Evolutionary conservation across 2,329 filamentous ascomycete species (phyloP).

Genomic region (Aspergillus ustus): DNA sequence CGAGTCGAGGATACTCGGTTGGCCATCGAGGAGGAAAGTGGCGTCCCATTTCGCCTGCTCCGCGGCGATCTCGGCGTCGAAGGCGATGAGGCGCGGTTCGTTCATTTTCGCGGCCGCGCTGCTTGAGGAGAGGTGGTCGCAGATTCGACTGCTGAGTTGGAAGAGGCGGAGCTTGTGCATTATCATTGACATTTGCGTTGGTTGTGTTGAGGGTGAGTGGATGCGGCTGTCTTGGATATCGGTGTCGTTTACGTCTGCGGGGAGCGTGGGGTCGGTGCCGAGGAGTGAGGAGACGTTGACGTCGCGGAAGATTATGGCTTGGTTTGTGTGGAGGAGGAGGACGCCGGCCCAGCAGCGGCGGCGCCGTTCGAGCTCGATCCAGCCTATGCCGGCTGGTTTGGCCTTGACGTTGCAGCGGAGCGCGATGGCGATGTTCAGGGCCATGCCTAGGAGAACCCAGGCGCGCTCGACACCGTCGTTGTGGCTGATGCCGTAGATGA

Average conservation of each 20-base stretch:
- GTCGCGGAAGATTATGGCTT: slow-evolving; percentile 32
- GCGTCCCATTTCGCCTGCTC: slow-evolving; percentile 28
- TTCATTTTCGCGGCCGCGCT: slow-evolving; percentile 15
- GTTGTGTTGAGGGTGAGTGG: slow-evolving; percentile 19
- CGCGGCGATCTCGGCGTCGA: slow-evolving; percentile 23
- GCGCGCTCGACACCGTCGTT: slow-evolving; percentile 29
- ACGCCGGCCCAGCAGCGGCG: slow-evolving; percentile 39
- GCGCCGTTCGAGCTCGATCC: slow-evolving; percentile 31
- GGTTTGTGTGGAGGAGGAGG: slow-evolving; percentile 38
- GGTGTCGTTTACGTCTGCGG: slow-evolving; percentile 32
- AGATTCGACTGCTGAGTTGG: slow-evolving; percentile 32
- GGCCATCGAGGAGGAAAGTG: slow-evolving; percentile 21
- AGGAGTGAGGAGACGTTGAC: slow-evolving; percentile 25
- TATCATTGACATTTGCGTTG: slow-evolving; percentile 41
- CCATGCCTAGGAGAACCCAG: slow-evolving; percentile 35
- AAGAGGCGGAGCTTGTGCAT: slow-evolving; percentile 36
- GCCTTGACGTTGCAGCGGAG: slow-evolving; percentile 35
- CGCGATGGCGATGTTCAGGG: slow-evolving; percentile 36
- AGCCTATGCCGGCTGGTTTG: slow-evolving; percentile 16
- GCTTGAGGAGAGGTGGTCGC: slow-evolving; percentile 25
- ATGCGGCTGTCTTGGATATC: slow-evolving; percentile 22
- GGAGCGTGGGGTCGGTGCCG: slow-evolving; percentile 25
- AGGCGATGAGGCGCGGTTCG: slow-evolving; percentile 1
- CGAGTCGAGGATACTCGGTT: slow-evolving; percentile 24
- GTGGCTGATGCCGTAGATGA: slow-evolving; percentile 37